Evolutionary conservation across 768 basidiomycete species (phyloP).

Genomic region (Naganishia onofrii): DNA sequence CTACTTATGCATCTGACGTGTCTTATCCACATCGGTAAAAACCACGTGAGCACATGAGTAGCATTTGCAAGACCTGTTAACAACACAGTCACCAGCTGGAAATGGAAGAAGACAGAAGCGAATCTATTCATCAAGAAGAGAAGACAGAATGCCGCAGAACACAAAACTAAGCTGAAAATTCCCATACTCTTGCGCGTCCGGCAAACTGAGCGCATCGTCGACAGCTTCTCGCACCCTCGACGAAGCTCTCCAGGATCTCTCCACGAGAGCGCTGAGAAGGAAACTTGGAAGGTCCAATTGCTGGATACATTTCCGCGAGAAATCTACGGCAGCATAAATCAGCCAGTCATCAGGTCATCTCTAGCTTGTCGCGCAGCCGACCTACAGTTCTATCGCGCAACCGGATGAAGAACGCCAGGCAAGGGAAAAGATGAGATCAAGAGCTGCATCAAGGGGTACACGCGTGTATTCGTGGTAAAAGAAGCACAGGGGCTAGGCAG

Average conservation of each 20-base stretch:
- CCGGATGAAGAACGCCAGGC: slow-evolving; percentile 26
- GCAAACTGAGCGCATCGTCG: no score
- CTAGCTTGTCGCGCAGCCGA: neutral
- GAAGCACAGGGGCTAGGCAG: neutral
- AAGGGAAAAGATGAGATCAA: neutral
- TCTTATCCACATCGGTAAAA: no score
- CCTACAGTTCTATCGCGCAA: neutral
- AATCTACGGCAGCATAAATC: neutral
- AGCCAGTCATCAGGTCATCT: neutral
- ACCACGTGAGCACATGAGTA: no score
- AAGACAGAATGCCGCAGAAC: neutral
- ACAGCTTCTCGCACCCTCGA: no score
- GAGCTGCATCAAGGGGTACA: neutral
- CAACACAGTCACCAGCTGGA: no score
- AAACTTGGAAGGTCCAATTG: no score
- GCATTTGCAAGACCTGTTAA: no score
- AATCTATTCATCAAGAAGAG: neutral
- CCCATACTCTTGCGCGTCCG: no score
- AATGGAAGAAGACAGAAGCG: no score
- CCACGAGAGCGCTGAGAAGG: no score
- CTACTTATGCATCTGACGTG: no score
- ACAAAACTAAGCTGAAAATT: neutral
- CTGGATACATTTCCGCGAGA: neutral
- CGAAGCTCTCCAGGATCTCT: no score
- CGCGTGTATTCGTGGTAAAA: neutral